Percentiles rank a stretch among this genome's conserved stretches.
Conservation (phyloP, 2,329 filamentous ascomycete genomes). For the Zymoseptoria tritici region DNA sequence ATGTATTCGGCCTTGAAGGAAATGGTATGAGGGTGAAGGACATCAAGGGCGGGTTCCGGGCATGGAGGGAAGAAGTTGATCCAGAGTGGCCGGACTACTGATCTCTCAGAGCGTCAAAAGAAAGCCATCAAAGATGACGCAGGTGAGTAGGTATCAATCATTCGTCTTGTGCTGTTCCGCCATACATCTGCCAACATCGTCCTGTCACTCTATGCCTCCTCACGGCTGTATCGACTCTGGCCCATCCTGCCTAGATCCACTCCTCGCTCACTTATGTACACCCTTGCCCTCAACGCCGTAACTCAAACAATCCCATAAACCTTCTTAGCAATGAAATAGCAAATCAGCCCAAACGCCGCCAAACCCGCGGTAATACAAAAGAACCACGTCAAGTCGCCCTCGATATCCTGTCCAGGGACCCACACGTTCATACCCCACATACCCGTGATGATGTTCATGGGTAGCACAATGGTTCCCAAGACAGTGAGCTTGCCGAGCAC, state of each 20-base stretch:
- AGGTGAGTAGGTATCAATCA: background rate
- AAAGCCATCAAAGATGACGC: background rate
- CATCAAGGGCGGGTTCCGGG: slow-evolving; percentile 61
- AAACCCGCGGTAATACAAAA: slow-evolving; percentile 62
- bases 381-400: slow-evolving; percentile 51
- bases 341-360: slow-evolving; percentile 68
- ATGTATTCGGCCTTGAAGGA: slow-evolving; percentile 41
- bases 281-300: background rate
- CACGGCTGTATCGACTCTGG: no score
- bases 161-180: no score
- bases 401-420: slow-evolving; percentile 79
- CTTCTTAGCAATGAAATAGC: slow-evolving; percentile 75
- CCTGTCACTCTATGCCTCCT: no score
- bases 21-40: slow-evolving; percentile 56
- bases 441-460: slow-evolving; percentile 98
- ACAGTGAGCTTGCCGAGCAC: slow-evolving; percentile 92
- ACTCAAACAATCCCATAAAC: slow-evolving; percentile 68
- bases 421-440: slow-evolving; percentile 91
- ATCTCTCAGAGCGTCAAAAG: slow-evolving; percentile 24
- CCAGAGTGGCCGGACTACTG: slow-evolving; percentile 50
- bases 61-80: slow-evolving; percentile 67
- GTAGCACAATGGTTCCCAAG: slow-evolving; percentile 89
- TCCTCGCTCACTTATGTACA: no score
- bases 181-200: no score
- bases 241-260: no score